phyloP scores from a whole-genome alignment of 257 asterid species.

The Anisodus tanguticus region DNA sequence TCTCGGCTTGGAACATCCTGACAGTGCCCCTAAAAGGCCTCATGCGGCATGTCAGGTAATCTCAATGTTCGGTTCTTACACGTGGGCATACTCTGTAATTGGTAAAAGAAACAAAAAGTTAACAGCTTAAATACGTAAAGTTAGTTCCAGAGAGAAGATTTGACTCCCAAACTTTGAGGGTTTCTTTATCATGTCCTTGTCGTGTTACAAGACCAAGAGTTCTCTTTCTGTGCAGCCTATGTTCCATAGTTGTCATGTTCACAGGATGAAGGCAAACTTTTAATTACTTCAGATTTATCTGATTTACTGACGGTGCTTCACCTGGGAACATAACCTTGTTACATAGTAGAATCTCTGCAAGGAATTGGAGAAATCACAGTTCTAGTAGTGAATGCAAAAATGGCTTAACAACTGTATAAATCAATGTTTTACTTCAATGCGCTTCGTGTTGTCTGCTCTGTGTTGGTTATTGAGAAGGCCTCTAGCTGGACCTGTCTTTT shows the following conservation, averaged over 20 bases:
- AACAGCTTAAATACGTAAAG: neutral
- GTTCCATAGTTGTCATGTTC: neutral
- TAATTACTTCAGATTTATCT: neutral
- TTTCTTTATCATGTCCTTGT: constrained; percentile 13
- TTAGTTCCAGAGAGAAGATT: constrained; percentile 4
- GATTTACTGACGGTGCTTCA: neutral
- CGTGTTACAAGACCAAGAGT: neutral
- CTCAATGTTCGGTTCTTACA: neutral
- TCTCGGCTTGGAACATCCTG: constrained; percentile 66
- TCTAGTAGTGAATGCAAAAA: neutral
- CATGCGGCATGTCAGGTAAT: constrained; percentile 56
- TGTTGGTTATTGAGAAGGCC: no score
- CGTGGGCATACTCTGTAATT: constrained; percentile 15
- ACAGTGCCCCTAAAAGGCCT: constrained; percentile 55
- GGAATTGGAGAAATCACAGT: neutral
- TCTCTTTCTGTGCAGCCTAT: constrained; percentile 3
- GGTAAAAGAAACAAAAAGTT: neutral
- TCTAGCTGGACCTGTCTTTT: neutral
- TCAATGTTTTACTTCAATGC: neutral
- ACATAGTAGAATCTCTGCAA: neutral
- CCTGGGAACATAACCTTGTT: neutral
- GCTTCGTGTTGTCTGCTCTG: neutral
- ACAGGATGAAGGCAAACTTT: neutral
- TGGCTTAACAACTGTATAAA: neutral
- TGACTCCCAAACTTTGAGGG: neutral